A percentile compares a stretch with the other conserved stretches of the same genome.
Evolutionary conservation across 2,329 filamentous ascomycete genomes (phyloP).

Genomic region (Pezicula rhizophila): DNA sequence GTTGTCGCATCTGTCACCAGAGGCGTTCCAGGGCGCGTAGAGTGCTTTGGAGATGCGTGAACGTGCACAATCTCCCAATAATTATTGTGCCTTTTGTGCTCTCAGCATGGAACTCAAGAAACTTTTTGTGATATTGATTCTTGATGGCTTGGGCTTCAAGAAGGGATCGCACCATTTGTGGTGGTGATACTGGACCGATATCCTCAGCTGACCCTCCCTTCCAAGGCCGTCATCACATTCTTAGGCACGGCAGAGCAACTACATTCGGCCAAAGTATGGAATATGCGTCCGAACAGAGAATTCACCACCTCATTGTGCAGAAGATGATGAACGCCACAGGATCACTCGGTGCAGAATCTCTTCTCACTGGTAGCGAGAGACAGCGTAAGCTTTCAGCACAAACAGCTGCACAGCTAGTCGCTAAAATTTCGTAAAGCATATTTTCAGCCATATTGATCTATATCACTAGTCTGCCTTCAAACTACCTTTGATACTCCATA

Average conservation of each 20-base stretch:
- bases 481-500: no score
- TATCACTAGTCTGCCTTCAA: no score
- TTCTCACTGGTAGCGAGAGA: no score
- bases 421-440: no score
- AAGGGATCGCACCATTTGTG: neutral
- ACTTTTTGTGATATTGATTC: neutral
- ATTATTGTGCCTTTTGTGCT: neutral
- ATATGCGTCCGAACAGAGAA: no score
- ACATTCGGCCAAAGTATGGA: no score
- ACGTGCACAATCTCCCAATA: constrained; percentile 1
- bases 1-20: constrained; percentile 15
- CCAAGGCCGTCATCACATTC: neutral
- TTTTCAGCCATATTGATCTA: no score
- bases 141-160: neutral
- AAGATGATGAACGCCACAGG: no score
- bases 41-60: constrained; percentile 5
- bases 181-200: neutral
- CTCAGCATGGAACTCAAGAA: neutral
- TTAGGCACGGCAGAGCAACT: no score
- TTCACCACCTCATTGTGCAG: no score
- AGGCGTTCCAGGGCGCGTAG: constrained; percentile 25
- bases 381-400: no score
- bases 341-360: no score
- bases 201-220: neutral
- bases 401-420: neutral